phyloP scores from a whole-genome alignment of 108 stramenopile species.

The Nannochloropsis gaditana region DNA sequence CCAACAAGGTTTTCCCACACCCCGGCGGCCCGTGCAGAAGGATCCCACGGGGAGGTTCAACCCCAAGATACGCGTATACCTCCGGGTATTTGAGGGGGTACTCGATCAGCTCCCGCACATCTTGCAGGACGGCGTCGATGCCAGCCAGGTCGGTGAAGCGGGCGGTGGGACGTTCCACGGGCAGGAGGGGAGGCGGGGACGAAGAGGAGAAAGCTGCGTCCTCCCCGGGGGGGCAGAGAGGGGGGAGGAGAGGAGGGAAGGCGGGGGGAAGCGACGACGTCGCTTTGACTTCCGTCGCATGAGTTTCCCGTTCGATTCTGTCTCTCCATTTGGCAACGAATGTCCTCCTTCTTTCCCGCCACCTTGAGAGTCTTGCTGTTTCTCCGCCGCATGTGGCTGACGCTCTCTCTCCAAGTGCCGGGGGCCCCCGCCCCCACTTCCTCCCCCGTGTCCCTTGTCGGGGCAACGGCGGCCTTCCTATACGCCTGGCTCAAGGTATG shows the following conservation, averaged over 20 bases:
- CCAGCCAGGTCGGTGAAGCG: constrained; percentile 45
- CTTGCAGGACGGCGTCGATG: constrained; percentile 41
- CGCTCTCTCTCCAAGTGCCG: not conserved
- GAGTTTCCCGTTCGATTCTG: not conserved
- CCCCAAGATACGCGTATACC: constrained; percentile 86
- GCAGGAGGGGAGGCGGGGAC: not conserved
- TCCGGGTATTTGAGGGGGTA: constrained; percentile 91
- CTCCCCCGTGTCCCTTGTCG: not conserved
- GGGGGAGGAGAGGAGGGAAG: not conserved
- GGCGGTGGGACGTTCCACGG: not conserved
- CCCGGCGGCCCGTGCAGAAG: constrained; percentile 95
- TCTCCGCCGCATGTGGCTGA: not conserved
- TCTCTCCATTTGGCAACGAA: not conserved
- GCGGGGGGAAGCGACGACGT: not conserved
- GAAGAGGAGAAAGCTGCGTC: not conserved
- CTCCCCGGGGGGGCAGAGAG: not conserved
- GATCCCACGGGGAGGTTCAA: constrained; percentile 95
- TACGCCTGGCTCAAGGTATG: not conserved
- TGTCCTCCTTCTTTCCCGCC: no score
- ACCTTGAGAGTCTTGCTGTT: not conserved
- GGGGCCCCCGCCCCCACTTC: not conserved
- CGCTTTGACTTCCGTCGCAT: not conserved
- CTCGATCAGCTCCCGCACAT: constrained; percentile 58
- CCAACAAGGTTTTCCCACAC: constrained; percentile 91
- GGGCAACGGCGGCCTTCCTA: not conserved